Conservation (phyloP, 129 eudicot genomes). For the Centaurea solstitialis region DNA sequence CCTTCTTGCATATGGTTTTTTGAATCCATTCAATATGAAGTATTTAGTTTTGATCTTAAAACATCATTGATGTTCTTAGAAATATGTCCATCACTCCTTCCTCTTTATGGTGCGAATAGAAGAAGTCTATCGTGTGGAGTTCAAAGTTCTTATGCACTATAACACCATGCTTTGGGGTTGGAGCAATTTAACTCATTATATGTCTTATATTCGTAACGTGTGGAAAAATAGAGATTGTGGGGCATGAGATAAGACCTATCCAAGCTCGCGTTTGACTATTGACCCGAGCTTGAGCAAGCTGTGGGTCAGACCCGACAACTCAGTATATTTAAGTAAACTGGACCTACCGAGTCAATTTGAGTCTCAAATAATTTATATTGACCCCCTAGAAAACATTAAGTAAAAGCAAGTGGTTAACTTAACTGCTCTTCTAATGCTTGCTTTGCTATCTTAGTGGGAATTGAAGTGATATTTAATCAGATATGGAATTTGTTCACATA, state of each 20-base stretch:
- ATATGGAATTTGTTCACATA: neutral
- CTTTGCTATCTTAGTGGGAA: neutral
- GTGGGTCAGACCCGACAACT: neutral
- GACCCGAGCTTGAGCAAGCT: neutral
- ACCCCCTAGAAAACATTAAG: neutral
- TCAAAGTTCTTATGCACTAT: neutral
- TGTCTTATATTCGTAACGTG: neutral
- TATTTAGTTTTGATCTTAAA: neutral
- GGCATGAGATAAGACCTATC: neutral
- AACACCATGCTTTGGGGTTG: neutral
- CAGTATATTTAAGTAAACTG: neutral
- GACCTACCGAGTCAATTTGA: neutral
- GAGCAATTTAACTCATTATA: neutral
- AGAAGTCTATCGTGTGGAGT: neutral
- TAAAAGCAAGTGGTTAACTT: neutral
- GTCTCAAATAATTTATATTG: neutral
- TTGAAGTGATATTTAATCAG: neutral
- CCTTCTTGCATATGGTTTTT: neutral
- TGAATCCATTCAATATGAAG: neutral
- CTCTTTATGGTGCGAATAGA: neutral
- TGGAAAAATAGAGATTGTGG: neutral
- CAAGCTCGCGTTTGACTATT: neutral
- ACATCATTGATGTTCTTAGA: slow-evolving; percentile 1
- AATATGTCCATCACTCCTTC: neutral
- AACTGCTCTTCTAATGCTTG: neutral